Conservation (phyloP, 2,329 filamentous ascomycete genomes). For the Metarhizium humberi region DNA sequence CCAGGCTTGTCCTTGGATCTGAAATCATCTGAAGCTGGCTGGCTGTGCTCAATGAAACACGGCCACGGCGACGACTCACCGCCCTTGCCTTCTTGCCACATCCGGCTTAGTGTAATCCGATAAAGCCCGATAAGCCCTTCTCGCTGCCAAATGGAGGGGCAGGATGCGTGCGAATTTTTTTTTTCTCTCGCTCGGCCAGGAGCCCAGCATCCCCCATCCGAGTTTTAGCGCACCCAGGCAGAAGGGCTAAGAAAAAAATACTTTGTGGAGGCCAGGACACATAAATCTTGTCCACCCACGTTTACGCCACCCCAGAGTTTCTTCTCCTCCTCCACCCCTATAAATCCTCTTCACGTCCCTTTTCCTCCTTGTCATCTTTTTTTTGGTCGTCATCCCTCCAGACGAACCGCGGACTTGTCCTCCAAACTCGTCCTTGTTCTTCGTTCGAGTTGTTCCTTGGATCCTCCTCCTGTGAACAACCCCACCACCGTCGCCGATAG, state of each 20-base stretch:
- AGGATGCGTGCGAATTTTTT: constrained; percentile 14
- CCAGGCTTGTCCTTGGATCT: neutral
- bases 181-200: neutral
- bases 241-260: constrained; percentile 9
- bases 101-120: constrained; percentile 11
- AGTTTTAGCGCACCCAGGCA: constrained; percentile 6
- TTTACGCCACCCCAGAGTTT: constrained; percentile 5
- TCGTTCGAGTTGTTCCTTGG: constrained; percentile 24
- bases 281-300: constrained; percentile 9
- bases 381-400: constrained; percentile 33
- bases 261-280: constrained; percentile 9
- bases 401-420: constrained; percentile 29
- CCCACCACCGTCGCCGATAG: constrained; percentile 17
- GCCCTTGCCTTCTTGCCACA: constrained; percentile 8
- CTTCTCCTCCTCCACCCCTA: constrained; percentile 3
- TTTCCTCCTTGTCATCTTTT: constrained; percentile 20
- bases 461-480: constrained; percentile 23
- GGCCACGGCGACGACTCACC: constrained; percentile 8
- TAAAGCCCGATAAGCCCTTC: constrained; percentile 15
- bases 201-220: constrained; percentile 1
- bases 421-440: constrained; percentile 13
- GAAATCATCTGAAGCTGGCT: constrained; percentile 6
- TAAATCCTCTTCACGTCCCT: constrained; percentile 19
- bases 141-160: constrained; percentile 12
- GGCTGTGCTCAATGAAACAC: neutral